Base-by-base conservation (phyloP, 2,329 filamentous ascomycete species). In the Rhytidhysteron rufulum region DNA sequence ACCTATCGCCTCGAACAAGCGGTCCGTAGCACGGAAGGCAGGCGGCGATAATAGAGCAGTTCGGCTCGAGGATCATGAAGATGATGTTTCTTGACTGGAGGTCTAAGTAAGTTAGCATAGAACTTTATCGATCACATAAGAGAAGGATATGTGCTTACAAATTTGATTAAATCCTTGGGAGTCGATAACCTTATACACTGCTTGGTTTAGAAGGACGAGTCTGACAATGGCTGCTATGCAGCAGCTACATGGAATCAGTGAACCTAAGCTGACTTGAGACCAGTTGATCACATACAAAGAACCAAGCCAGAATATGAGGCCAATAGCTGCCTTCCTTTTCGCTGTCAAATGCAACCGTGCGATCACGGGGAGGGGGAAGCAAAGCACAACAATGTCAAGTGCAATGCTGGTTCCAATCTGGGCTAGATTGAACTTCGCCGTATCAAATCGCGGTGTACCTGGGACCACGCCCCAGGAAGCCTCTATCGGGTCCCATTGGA, bases 361-460 rank as follows among this genome's bases (percentile, higher is more conserved):
- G 6, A 58, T 44, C 10, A 54, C 50, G 22, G 48, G 47, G 1
- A 51, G 13, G 3, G 53, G 55, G 5, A 57, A 16, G 5, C 50
- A 36, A 3, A 58, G 31, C 1, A 58, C 37, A 10, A 32, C 22
- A 3, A 47, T 31, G 21, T 50, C 45, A 11, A 50, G 33, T 1
- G 44, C 27, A 15, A 49, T 39, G 36, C 19, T 27, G 6, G 34
- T 32, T 21, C 34, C 24, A n/a, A 17, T 20, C 17, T 42, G 40
- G 4, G 34, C 33, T n/a, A 19, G 19, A 10, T 34, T 20, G 19
- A 38, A 29, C 16, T 15, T 9, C 11, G 29, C 36, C 5, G 27
- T 4, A 19, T 33, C 25, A 27, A 15, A 42, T n/a, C 27, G 18
- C 27, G 37, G 33, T 13, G 6, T 42, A n/a, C 33, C 29, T n/a